phyloP scores from a whole-genome alignment of 495 filamentous ascomycete genomes.

The Chlorociboria aeruginascens region DNA sequence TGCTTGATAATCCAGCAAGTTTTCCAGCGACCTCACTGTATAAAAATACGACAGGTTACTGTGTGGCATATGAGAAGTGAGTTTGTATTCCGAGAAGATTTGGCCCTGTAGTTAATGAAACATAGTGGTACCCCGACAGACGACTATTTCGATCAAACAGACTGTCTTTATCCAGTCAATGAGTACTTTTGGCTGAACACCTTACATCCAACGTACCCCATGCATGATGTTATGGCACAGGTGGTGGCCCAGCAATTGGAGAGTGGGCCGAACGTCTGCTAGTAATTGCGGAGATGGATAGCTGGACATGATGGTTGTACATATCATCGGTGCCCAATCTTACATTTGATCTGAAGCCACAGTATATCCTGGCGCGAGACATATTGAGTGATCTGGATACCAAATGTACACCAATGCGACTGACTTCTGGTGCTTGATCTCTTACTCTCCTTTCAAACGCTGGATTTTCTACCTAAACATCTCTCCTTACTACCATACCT shows the following conservation, averaged over 20 bases:
- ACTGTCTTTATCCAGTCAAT: slow-evolving; percentile 39
- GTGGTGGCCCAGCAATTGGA: slow-evolving; percentile 32
- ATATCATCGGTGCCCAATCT: too few species aligned
- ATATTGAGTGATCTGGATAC: too few species aligned
- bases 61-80: slow-evolving; percentile 42
- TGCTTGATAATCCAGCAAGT: slow-evolving; percentile 39
- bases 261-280: slow-evolving; percentile 23
- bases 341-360: too few species aligned
- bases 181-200: slow-evolving; percentile 54
- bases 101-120: slow-evolving; percentile 5
- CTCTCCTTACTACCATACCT: too few species aligned
- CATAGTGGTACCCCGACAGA: slow-evolving; percentile 39
- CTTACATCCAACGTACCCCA: slow-evolving; percentile 47
- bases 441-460: too few species aligned
- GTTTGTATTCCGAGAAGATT: slow-evolving; percentile 7
- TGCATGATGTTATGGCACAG: slow-evolving; percentile 44
- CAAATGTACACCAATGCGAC: too few species aligned
- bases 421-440: too few species aligned
- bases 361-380: too few species aligned
- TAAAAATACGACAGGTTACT: slow-evolving; percentile 43
- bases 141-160: slow-evolving; percentile 30
- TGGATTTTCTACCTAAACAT: too few species aligned
- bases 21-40: slow-evolving; percentile 33
- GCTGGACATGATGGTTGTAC: background rate
- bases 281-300: background rate